Evolutionary conservation across 768 basidiomycete genomes (phyloP).

Genomic region (Pulveroboletus ravenelii): DNA sequence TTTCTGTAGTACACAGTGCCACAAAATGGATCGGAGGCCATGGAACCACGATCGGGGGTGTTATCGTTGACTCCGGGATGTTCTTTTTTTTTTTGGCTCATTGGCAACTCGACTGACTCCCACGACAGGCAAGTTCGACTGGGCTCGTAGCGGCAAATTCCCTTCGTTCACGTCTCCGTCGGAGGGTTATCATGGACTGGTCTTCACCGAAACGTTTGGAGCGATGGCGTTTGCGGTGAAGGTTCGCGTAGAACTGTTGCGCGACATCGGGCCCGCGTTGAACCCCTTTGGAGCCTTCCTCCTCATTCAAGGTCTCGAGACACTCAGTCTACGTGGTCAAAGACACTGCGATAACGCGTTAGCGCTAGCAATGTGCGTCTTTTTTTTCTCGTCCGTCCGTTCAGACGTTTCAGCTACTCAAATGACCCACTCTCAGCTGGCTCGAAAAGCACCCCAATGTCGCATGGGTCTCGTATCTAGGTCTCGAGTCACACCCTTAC

Average conservation of each 20-base stretch:
- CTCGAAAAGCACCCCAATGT: slow-evolving; percentile 63
- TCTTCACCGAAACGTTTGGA: slow-evolving; percentile 49
- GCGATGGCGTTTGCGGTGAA: slow-evolving; percentile 47
- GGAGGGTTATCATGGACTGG: slow-evolving; percentile 53
- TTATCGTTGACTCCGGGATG: slow-evolving; percentile 54
- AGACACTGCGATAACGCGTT: slow-evolving; percentile 57
- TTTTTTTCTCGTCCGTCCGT: not conserved
- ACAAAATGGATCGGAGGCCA: slow-evolving; percentile 69
- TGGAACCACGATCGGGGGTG: slow-evolving; percentile 64
- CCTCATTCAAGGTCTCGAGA: slow-evolving; percentile 57
- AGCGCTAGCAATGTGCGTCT: slow-evolving; percentile 39
- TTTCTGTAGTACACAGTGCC: slow-evolving; percentile 43
- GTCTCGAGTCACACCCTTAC: slow-evolving; percentile 57
- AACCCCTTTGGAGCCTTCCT: slow-evolving; percentile 59
- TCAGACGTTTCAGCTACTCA: not conserved
- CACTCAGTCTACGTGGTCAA: slow-evolving; percentile 54
- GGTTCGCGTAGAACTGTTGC: slow-evolving; percentile 47
- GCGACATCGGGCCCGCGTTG: slow-evolving; percentile 49
- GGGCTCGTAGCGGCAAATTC: slow-evolving; percentile 49
- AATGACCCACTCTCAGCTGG: slow-evolving; percentile 29
- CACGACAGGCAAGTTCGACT: slow-evolving; percentile 51
- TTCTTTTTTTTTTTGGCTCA: slow-evolving; percentile 1
- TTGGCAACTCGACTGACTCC: not conserved
- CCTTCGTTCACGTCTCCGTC: slow-evolving; percentile 52
- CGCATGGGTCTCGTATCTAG: slow-evolving; percentile 76